Evolutionary conservation across 1,139 yeast genomes (phyloP).

Genomic region (Magnusiomyces paraingens): DNA sequence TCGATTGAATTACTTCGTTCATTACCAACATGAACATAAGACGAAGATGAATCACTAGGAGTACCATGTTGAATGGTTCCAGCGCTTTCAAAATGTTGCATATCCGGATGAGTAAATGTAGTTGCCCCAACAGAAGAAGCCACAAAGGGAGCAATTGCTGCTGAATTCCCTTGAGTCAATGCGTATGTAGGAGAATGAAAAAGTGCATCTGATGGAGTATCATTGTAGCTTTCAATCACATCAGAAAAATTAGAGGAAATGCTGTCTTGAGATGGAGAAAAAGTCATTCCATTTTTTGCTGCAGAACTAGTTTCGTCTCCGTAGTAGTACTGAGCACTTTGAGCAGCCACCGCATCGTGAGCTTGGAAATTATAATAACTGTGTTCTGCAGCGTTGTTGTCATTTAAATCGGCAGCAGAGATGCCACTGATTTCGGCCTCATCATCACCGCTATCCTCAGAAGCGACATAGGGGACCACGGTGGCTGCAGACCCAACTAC

Average conservation of each 20-base stretch:
- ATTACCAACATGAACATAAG: constrained; percentile 8
- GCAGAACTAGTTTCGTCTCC: background rate
- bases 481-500: too few species aligned
- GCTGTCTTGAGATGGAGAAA: too few species aligned
- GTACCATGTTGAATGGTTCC: background rate
- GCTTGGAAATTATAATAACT: too few species aligned
- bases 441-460: background rate
- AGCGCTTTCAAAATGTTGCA: too few species aligned
- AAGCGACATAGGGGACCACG: background rate
- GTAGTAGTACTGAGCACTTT: background rate
- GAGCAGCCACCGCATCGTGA: background rate
- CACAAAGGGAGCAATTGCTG: background rate
- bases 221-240: too few species aligned
- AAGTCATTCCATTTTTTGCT: too few species aligned
- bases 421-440: constrained; percentile 8
- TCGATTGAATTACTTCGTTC: constrained; percentile 7
- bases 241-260: too few species aligned
- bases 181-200: background rate
- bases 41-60: constrained; percentile 11
- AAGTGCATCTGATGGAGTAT: too few species aligned
- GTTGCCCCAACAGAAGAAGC: background rate
- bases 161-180: background rate
- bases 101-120: too few species aligned
- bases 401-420: constrained; percentile 9
- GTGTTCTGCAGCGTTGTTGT: background rate